Conservation (phyloP, 331 rosid species). For the Pyracantha coccinea region DNA sequence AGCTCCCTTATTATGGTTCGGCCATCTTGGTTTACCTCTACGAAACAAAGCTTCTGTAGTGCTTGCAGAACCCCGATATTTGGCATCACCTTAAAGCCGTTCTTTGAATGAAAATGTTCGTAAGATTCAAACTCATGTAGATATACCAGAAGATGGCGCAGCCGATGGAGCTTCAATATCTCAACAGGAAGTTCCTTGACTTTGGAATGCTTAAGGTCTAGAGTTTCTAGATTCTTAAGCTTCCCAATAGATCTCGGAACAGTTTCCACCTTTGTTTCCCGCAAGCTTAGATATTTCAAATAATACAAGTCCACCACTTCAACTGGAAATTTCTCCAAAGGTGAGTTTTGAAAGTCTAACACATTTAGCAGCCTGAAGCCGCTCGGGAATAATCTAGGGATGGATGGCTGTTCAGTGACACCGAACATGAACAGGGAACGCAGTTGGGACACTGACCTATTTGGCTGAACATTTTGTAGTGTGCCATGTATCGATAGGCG, state of each 20-base stretch:
- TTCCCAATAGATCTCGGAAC: conserved; percentile 14
- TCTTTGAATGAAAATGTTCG: background rate
- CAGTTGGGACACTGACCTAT: background rate
- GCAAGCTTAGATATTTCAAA: conserved; percentile 20
- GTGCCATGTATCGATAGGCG: background rate
- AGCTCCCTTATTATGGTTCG: background rate
- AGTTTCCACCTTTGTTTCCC: conserved; percentile 1
- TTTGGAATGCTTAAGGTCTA: conserved; percentile 11
- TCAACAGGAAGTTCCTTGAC: conserved; percentile 13
- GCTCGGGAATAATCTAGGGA: background rate
- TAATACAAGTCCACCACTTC: background rate
- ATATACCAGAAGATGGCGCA: conserved; percentile 9
- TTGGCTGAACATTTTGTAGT: background rate
- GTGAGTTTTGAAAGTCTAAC: conserved; percentile 1
- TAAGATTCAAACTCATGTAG: conserved; percentile 3
- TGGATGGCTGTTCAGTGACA: background rate
- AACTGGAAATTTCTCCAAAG: background rate
- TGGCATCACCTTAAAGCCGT: conserved; percentile 7
- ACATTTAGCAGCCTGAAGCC: conserved; percentile 8
- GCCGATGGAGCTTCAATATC: conserved; percentile 1
- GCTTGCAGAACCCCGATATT: background rate
- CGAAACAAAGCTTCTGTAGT: conserved; percentile 4
- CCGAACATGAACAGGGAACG: conserved; percentile 12
- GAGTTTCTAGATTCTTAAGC: conserved; percentile 13
- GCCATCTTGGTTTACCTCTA: conserved; percentile 8